Evolutionary conservation across 768 basidiomycete genomes (phyloP), one percentile per base, ranked within the genome.

Genomic region (Trametes cubensis): DNA sequence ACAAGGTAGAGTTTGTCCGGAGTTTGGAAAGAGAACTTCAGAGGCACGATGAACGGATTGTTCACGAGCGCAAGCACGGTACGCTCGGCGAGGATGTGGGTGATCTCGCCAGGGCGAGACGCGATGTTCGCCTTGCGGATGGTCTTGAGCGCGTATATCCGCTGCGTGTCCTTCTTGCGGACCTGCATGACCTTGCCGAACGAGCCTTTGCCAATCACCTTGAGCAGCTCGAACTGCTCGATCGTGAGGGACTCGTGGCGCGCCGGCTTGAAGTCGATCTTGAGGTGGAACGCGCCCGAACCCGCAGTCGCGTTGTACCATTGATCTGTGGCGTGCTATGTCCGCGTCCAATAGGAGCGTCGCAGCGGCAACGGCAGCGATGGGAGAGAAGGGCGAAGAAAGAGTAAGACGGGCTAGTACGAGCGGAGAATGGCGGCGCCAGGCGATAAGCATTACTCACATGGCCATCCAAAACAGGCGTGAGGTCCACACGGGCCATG

Each of bases 111-210:
- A 0, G 92, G 92, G 1, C 96, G 85, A 38, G 92, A 92, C 5
- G 96, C 97, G 66, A 98, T 98, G 71, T 97, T 94, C 4, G 96
- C 96, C 76, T 99, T 99, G 56, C 95, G 86, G 69, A 98, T 98
- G 3, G 97, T 98, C 80, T 98, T 98, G 70, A 99, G 81, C 2
- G 96, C 96, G 77, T 99, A 99, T 70, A 99, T 91, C 60, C 97
- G 93, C 67, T 93, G 85, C 1, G 97, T 98, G 76, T 99, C 95
- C 78, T 97, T 95, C 79, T 99, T 99, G 56, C 95, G 89, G 44
- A 99, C 96, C 83, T 99, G 96, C 97, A 98, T 98, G 40, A 96
- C 95, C 76, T 99, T 99, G 17, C 97, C 96, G 69, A 99, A 99
- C 62, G 88, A 90, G 13, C 97, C 96, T 76, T 98, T 98, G 20